Conservation (phyloP, 2,329 filamentous ascomycete genomes). For the Lasiodiplodia theobromae region DNA sequence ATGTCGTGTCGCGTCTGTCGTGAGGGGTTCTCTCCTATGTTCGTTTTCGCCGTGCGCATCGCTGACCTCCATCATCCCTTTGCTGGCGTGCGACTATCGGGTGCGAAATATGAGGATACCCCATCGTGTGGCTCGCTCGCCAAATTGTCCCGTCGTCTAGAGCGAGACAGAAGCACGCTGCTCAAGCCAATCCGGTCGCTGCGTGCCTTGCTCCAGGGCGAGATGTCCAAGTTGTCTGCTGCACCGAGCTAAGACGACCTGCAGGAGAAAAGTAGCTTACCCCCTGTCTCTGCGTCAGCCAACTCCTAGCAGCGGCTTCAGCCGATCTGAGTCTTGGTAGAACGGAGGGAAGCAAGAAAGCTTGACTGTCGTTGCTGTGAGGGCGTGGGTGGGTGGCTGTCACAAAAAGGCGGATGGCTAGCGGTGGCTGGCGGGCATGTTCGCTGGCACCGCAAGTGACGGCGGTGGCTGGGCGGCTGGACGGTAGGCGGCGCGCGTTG, state of each 20-base stretch:
- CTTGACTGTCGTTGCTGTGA: slow-evolving; percentile 6
- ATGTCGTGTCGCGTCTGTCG: slow-evolving; percentile 3
- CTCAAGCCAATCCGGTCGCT: slow-evolving; percentile 1
- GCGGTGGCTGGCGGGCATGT: slow-evolving; percentile 19
- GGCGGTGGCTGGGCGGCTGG: slow-evolving; percentile 25
- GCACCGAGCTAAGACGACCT: not conserved
- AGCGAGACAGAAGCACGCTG: not conserved
- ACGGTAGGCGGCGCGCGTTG: slow-evolving; percentile 11
- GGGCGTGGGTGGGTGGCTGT: not conserved
- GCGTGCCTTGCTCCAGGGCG: slow-evolving; percentile 24
- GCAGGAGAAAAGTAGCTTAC: slow-evolving; percentile 7
- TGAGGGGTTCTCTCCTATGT: not conserved
- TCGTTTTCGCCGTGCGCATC: not conserved
- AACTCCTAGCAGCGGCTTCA: not conserved
- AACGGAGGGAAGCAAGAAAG: not conserved
- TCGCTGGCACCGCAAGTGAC: slow-evolving; percentile 10
- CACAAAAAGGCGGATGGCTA: slow-evolving; percentile 7
- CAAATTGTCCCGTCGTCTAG: not conserved
- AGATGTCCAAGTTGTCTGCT: not conserved
- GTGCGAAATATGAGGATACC: not conserved
- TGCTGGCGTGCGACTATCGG: not conserved
- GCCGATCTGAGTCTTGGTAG: not conserved
- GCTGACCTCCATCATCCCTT: not conserved
- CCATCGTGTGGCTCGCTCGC: not conserved
- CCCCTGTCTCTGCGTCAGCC: slow-evolving; percentile 3